phyloP scores from a whole-genome alignment of 2,329 filamentous ascomycete genomes.

The Pyricularia sp. region DNA sequence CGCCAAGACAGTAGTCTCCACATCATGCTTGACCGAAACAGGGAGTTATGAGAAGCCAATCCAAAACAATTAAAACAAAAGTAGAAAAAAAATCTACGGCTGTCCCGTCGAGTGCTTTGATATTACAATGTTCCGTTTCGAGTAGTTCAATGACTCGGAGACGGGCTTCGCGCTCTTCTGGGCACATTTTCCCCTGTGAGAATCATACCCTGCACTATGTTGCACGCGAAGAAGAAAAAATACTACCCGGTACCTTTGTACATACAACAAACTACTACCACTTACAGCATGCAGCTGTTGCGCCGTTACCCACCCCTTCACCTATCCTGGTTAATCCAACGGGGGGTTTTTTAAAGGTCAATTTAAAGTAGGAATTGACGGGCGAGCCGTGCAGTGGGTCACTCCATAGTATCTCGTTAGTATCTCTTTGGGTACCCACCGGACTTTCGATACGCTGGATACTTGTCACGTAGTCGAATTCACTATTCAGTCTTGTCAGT shows the following conservation, averaged over 20 bases:
- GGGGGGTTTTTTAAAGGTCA: background rate
- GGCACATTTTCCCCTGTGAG: background rate
- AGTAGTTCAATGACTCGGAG: background rate
- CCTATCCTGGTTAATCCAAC: background rate
- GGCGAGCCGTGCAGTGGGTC: background rate
- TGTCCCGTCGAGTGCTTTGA: background rate
- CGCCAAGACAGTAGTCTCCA: background rate
- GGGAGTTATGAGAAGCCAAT: background rate
- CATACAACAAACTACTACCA: too few species aligned
- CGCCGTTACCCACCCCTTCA: background rate
- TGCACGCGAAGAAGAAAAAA: background rate
- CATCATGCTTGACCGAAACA: background rate
- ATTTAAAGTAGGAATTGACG: background rate
- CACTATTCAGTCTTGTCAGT: background rate
- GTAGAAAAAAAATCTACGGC: background rate
- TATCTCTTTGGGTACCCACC: background rate
- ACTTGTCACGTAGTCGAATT: background rate
- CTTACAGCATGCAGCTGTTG: too few species aligned
- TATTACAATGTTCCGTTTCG: background rate
- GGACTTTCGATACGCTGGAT: background rate
- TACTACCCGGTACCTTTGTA: too few species aligned
- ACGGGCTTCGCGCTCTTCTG: background rate
- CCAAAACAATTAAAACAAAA: background rate
- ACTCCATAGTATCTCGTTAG: background rate
- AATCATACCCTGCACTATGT: background rate